A percentile compares a stretch with the other conserved stretches of the same genome.
These are phyloP conservation scores for Suhomyces prunicola DNA, from an alignment of 805 yeast species.

Conservation along the genomic window DNA sequence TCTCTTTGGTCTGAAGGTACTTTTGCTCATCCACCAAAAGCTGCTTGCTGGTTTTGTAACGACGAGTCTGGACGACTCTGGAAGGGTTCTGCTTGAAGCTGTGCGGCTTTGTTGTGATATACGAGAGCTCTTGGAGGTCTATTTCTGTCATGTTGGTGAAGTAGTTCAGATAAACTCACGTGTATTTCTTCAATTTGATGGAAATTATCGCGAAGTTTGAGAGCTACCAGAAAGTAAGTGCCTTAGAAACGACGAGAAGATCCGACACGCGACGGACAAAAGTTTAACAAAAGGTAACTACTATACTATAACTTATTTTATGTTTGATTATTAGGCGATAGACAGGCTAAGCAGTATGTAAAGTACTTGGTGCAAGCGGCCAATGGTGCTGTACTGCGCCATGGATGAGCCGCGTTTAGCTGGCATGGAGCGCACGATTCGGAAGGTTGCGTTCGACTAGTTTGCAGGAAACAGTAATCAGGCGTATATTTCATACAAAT, in stretches of 20 bases:
- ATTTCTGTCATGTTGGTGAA: not conserved
- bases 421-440: not conserved
- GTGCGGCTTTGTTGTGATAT: constrained; percentile 40
- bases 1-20: constrained; percentile 45
- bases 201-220: not conserved
- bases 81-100: constrained; percentile 56
- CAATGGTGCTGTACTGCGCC: not conserved
- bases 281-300: no score
- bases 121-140: constrained; percentile 31
- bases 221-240: not conserved
- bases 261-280: not conserved
- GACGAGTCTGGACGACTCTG: constrained; percentile 50
- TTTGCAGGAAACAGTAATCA: not conserved
- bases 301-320: no score
- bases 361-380: not conserved
- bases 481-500: no score
- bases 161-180: not conserved
- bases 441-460: not conserved
- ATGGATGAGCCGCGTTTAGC: not conserved
- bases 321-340: not conserved
- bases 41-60: constrained; percentile 75
- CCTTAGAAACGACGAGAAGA: no score
- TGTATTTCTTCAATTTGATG: not conserved
- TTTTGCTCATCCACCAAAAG: constrained; percentile 74
- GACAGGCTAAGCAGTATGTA: not conserved